Conservation (phyloP, 176 grass and related monocot species). For the Phragmites australis region DNA sequence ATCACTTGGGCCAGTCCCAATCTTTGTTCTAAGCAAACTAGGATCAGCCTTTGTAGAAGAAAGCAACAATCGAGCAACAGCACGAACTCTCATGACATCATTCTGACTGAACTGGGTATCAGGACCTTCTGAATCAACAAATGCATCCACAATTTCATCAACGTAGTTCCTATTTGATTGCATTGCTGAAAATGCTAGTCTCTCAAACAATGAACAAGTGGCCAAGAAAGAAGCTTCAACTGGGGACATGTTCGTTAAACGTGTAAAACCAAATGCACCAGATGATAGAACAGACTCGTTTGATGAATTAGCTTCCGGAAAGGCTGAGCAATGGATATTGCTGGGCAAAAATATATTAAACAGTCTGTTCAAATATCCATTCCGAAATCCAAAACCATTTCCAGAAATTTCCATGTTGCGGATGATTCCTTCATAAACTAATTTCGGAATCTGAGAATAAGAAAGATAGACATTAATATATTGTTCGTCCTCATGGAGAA, state of each 20-base stretch:
- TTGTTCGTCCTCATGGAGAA: conserved; percentile 20
- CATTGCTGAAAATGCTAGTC: conserved; percentile 63
- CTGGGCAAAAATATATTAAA: conserved; percentile 92
- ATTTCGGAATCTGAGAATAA: conserved; percentile 79
- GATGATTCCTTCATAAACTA: conserved; percentile 74
- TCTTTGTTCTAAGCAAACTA: conserved; percentile 66
- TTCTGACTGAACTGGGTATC: conserved; percentile 53
- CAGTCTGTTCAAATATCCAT: conserved; percentile 61
- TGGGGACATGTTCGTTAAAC: conserved; percentile 67
- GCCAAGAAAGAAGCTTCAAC: conserved; percentile 82
- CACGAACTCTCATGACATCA: conserved; percentile 59
- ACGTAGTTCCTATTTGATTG: conserved; percentile 43
- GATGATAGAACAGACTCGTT: conserved; percentile 37
- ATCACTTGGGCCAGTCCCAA: conserved; percentile 57
- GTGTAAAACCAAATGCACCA: conserved; percentile 85
- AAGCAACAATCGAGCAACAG: conserved; percentile 79
- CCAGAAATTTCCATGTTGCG: conserved; percentile 44
- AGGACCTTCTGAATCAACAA: conserved; percentile 64
- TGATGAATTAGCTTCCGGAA: conserved; percentile 50
- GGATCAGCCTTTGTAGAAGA: conserved; percentile 62
- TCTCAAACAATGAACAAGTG: conserved; percentile 67
- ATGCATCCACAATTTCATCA: conserved; percentile 73
- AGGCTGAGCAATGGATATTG: conserved; percentile 63
- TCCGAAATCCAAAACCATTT: conserved; percentile 45
- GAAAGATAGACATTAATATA: conserved; percentile 19